Base-by-base conservation (phyloP, 495 filamentous ascomycete species). In the Hyaloscypha finlandica region DNA sequence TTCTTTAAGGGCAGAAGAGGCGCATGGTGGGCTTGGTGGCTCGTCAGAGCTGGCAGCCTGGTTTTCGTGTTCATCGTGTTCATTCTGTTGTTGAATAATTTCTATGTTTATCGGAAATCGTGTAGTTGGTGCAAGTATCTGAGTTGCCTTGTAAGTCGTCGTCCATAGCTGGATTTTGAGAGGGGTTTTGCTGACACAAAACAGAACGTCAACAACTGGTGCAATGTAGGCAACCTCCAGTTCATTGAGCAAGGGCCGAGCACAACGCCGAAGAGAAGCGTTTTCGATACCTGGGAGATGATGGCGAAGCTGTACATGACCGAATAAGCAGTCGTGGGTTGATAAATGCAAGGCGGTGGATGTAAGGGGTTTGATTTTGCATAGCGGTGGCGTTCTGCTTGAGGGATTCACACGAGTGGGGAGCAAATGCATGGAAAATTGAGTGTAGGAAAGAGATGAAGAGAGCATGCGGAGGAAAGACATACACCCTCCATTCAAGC, bases 1-100 rank as follows among this genome's bases (percentile, higher is more conserved):
- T 97, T 97, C 77, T 97, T 99, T 82, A 92, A 91, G 75, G 92
- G 92, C 25, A 84, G 95, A 6, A 96, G 94, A 76, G 90, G 92
- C 30, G 78, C 96, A 1, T 99, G 95, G 95, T 99, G 95, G 95
- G 90, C 80, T 11, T 99, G 96, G 94, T 99, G 95, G 95, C 77
- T 97, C 29, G 84, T 97, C 16, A 83, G 95, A 11, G 90, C 86
- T 9, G 92, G 84, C 8, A 90, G 90, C n/a, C 78, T 98, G 62
- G 85, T 96, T 8, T 86, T 86, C 16, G 88, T 93, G 3, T 75
- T 95, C 5, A 81, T 96, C 59, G 88, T 88, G 5, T 95, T 97
- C 71, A 92, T 97, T 70, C 75, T 96, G 48, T 79, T 98, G 54
- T 78, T 97, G 52, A 86, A 91, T 62, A 92, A 97, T 78, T 99